phyloP scores from a whole-genome alignment of 257 asterid species.

The Agastache rugosa region DNA sequence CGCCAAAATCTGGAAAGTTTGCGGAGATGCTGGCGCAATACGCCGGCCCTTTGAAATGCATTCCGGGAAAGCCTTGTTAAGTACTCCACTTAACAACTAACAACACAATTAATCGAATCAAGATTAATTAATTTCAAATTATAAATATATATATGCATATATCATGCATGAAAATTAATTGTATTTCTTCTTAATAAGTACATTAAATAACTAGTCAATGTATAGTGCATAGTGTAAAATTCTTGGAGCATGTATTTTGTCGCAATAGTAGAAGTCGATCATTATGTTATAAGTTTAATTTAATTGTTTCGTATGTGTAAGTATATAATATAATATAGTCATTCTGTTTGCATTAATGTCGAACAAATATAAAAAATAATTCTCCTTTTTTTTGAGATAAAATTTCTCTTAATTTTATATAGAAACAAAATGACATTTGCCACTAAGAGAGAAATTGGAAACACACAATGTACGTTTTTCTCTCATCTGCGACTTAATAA shows the following conservation, averaged over 20 bases:
- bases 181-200: not conserved
- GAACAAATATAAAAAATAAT: no score
- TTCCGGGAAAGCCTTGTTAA: slow-evolving; percentile 32
- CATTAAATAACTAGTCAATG: not conserved
- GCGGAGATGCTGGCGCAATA: slow-evolving; percentile 46
- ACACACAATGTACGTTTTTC: no score
- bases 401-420: no score
- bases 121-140: no score
- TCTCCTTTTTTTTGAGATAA: no score
- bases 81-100: not conserved
- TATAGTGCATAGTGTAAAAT: not conserved
- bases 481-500: no score
- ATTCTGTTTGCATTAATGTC: no score
- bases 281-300: not conserved
- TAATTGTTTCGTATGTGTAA: not conserved
- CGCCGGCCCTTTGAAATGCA: slow-evolving; percentile 69
- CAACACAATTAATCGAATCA: not conserved
- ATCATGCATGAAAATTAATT: not conserved
- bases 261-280: not conserved
- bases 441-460: no score
- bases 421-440: no score
- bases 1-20: slow-evolving; percentile 55
- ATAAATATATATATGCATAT: no score
- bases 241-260: not conserved
- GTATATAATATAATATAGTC: no score